Evolutionary conservation across 1,284 basidiomycete genomes (phyloP), one percentile per base, ranked within the genome.

Genomic region (Naganishia sp.): DNA sequence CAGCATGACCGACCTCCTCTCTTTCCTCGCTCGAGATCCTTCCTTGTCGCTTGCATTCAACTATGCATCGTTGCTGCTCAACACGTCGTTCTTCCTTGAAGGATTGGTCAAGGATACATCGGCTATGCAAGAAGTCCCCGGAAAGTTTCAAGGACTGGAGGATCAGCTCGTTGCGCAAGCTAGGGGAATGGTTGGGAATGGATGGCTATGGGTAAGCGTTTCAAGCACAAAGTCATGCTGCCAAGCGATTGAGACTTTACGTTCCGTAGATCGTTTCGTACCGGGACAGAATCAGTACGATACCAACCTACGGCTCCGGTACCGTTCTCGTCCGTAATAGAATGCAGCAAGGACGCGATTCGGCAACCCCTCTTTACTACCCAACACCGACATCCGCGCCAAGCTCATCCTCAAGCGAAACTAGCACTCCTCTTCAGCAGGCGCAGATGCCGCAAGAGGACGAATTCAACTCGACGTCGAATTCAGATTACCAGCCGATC

Each of bases 11-110:
- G 58, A 61, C 23, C 71, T 80, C n/a, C 65, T 96, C 72, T 89
- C 90, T 18, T 85, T 94, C 45, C 85, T 90, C 5, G 86, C 92
- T 1, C 67, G 73, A 39, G 83, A 87, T 62, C 85, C 85, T 47
- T 82, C 84, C 43, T 81, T 86, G 68, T 84, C 87, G 3, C 81
- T 94, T 54, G 87, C 87, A 43, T 98, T 94, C 82, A 96, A 92
- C 81, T 93, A 94, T 74, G 93, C 94, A 2, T 90, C 89, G 69
- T 85, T 92, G 61, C 92, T 95, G 13, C 82, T 97, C 70, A 99
- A 99, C 82, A 98, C 97, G 79, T 88, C 87, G 73, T 99, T 93
- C 84, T 99, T 98, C 84, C 84, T 99, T 32, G 85, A 90, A 72
- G 84, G 84, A 65, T 82, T 99, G 52, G 91, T 94, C 78, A 68